Evolutionary conservation across 2,329 filamentous ascomycete genomes (phyloP).

Genomic region (Paraphaeosphaeria minitans): DNA sequence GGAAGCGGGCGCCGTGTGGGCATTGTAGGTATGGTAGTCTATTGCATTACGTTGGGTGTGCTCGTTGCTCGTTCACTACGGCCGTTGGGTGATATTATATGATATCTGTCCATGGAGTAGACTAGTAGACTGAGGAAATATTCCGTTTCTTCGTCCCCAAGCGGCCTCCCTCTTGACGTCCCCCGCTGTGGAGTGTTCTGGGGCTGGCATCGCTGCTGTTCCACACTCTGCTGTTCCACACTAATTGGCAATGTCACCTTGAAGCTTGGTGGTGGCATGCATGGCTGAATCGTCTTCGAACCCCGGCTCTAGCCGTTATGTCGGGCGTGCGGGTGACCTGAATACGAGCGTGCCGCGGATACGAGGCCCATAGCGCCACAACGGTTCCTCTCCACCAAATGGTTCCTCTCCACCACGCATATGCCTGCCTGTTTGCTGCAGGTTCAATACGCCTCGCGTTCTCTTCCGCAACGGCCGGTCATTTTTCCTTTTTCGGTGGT

Average conservation of each 20-base stretch:
- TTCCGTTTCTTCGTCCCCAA: not conserved
- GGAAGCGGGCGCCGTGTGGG: not conserved
- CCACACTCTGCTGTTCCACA: not conserved
- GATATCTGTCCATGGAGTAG: not conserved
- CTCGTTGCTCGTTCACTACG: not conserved
- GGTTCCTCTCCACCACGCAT: not conserved
- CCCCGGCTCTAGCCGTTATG: not conserved
- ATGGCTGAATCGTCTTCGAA: not conserved
- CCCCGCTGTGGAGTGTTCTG: not conserved
- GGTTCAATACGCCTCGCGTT: not conserved
- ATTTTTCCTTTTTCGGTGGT: not conserved
- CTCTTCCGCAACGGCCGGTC: not conserved
- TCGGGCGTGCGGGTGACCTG: not conserved
- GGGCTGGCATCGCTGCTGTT: not conserved
- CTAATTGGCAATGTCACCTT: not conserved
- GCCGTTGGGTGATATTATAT: not conserved
- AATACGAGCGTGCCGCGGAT: not conserved
- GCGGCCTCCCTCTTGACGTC: not conserved
- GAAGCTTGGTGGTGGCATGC: not conserved
- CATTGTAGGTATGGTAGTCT: not conserved
- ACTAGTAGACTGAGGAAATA: not conserved
- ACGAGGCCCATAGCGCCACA: not conserved
- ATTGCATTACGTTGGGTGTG: not conserved
- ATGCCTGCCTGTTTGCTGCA: not conserved
- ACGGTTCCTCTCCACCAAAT: not conserved